Base-by-base conservation (phyloP, 371 early-diverging fungal genomes). In the Rhizopus delemar region DNA sequence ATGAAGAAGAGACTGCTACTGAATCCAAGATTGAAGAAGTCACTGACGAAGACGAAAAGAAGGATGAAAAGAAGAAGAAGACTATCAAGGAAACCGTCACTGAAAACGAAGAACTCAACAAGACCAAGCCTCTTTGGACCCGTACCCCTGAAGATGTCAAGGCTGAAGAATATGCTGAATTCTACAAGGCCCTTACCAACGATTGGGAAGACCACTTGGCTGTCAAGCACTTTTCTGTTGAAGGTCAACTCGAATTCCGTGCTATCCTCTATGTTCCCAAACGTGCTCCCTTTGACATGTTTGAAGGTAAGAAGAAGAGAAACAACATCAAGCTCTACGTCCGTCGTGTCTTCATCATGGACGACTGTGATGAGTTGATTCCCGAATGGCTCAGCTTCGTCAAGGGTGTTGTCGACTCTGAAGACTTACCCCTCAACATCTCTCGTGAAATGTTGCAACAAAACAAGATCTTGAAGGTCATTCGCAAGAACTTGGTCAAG, bases 381-480 rank as follows among this genome's bases (percentile, higher is more conserved):
- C 91, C 82, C 53, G 81, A 75, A 65, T 90, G 71, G 74, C 75
- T 83, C 65, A 70, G 67, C 68, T 84, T 84, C 55, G 63, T 81
- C 68, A 86, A 85, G 75, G 94, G 93, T 62, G 82, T 93, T 48
- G 87, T 95, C 45, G 90, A 92, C 67, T 86, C 88, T 51, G 90
- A 90, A 57, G 94, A 95, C 70, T 74, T 95, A 58, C 93, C 96
- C 38, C 81, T 95, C 59, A 93, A 92, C 78, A 90, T 95, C 49
- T 93, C 93, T 36, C 87, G 96, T 76, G 96, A 95, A 67, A 89
- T 89, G 62, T 80, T 94, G 35, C 94, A 94, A 73, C 89, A 92
- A 56, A 83, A 87, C 77, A 76, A 81, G 69, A 82, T 87, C 38
- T 73, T 93, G 60, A 90, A 89, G 78, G 72, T 86, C 34, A 87